Percentiles rank a stretch among this genome's conserved stretches.
These are phyloP conservation scores for Helenozyma rhizophorensis DNA, from an alignment of 805 yeast species.

Conservation along the genomic window DNA sequence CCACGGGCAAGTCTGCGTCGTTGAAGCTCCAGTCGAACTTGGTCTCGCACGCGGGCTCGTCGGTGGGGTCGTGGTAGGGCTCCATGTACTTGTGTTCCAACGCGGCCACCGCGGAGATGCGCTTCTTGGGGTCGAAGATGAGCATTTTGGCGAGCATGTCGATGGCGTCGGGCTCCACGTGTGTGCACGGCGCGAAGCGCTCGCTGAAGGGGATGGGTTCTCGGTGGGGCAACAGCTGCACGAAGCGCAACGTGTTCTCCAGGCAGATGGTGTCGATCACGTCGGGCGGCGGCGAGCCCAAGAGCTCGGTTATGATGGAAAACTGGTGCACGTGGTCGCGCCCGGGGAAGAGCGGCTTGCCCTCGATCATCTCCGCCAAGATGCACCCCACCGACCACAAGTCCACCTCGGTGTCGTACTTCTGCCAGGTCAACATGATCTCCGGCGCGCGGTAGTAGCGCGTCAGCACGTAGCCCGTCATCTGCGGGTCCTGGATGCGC, in stretches of 20 bases:
- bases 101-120: constrained; percentile 90
- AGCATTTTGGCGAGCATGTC: constrained; percentile 86
- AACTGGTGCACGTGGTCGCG: constrained; percentile 98
- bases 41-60: constrained; percentile 91
- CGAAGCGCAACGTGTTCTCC: constrained; percentile 91
- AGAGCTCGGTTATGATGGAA: constrained; percentile 89
- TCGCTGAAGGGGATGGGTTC: constrained; percentile 87
- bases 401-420: constrained; percentile 94
- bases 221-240: constrained; percentile 86
- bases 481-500: constrained; percentile 95
- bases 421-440: constrained; percentile 98
- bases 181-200: constrained; percentile 60
- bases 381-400: constrained; percentile 98
- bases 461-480: constrained; percentile 97
- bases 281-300: constrained; percentile 95
- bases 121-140: constrained; percentile 89
- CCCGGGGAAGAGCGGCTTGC: constrained; percentile 95
- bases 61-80: constrained; percentile 95
- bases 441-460: constrained; percentile 97
- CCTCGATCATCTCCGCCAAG: constrained; percentile 96
- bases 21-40: constrained; percentile 98
- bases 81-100: constrained; percentile 86
- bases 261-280: constrained; percentile 95
- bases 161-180: constrained; percentile 53
- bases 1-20: constrained; percentile 96